These are phyloP conservation scores for Allantophomopsis lycopodina DNA, from an alignment of 2,329 filamentous ascomycete genomes.

Conservation along the genomic window DNA sequence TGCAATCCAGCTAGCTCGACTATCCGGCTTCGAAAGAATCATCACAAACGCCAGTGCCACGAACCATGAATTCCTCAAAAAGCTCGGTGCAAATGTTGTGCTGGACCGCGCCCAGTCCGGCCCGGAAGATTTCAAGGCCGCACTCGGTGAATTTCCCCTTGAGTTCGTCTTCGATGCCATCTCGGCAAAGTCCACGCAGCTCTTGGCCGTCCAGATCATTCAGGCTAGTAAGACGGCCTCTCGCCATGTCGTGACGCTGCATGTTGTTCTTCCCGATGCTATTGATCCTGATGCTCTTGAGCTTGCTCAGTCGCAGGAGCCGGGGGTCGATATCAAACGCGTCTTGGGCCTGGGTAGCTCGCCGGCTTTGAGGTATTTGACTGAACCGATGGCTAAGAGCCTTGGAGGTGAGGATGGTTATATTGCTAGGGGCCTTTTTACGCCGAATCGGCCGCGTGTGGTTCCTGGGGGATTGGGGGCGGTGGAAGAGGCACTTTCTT, in stretches of 20 bases:
- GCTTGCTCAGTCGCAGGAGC: too few species aligned
- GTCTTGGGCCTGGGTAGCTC: too few species aligned
- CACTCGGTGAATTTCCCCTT: constrained; percentile 13
- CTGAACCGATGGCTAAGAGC: too few species aligned
- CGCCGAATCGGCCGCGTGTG: too few species aligned
- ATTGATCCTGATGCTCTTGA: too few species aligned
- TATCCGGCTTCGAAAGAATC: constrained; percentile 19
- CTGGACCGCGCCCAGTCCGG: constrained; percentile 10
- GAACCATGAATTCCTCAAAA: constrained; percentile 10
- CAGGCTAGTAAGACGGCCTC: constrained; percentile 7
- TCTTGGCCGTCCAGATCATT: constrained; percentile 16
- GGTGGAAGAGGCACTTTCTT: too few species aligned
- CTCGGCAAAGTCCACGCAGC: constrained; percentile 15
- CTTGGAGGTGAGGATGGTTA: too few species aligned
- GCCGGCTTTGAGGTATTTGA: too few species aligned
- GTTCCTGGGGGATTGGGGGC: too few species aligned
- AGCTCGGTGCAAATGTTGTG: constrained; percentile 15
- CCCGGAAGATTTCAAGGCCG: constrained; percentile 12
- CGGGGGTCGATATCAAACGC: too few species aligned
- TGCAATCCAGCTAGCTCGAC: constrained; percentile 19
- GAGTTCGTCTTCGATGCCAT: constrained; percentile 19
- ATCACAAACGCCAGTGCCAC: constrained; percentile 17
- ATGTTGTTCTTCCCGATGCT: constrained; percentile 4
- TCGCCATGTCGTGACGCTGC: constrained; percentile 9
- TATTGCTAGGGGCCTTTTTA: too few species aligned